Conservation (phyloP, 805 yeast genomes). For the Yueomyces sinensis region DNA sequence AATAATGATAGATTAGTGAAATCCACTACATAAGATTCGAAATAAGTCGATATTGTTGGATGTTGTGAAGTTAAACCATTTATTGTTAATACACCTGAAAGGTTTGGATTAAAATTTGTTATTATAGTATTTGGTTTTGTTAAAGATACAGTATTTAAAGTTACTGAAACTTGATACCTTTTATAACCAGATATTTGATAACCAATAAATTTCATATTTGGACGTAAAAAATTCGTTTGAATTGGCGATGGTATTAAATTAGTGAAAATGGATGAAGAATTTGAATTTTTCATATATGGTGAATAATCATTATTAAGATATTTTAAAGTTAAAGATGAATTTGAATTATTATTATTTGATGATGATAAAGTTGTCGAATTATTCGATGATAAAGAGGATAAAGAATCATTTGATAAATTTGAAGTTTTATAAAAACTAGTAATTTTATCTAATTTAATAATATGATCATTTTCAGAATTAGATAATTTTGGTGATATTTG, state of each 20-base stretch:
- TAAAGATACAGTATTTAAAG: constrained; percentile 43
- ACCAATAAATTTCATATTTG: constrained; percentile 22
- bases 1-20: constrained; percentile 13
- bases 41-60: constrained; percentile 65
- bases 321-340: too few species aligned
- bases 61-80: constrained; percentile 52
- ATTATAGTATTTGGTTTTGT: constrained; percentile 6
- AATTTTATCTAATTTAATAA: too few species aligned
- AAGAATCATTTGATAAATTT: too few species aligned
- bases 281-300: too few species aligned
- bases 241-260: background rate
- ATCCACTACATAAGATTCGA: constrained; percentile 31
- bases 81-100: constrained; percentile 56
- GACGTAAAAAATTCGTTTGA: constrained; percentile 13
- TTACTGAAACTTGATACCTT: constrained; percentile 40
- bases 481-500: too few species aligned
- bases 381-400: too few species aligned
- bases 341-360: too few species aligned
- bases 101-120: constrained; percentile 22
- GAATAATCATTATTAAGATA: background rate
- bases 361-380: too few species aligned
- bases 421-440: too few species aligned
- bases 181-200: constrained; percentile 24
- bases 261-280: background rate
- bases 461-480: too few species aligned